Evolutionary conservation across 768 basidiomycete genomes (phyloP).

Genomic region (Mycena vulgaris): DNA sequence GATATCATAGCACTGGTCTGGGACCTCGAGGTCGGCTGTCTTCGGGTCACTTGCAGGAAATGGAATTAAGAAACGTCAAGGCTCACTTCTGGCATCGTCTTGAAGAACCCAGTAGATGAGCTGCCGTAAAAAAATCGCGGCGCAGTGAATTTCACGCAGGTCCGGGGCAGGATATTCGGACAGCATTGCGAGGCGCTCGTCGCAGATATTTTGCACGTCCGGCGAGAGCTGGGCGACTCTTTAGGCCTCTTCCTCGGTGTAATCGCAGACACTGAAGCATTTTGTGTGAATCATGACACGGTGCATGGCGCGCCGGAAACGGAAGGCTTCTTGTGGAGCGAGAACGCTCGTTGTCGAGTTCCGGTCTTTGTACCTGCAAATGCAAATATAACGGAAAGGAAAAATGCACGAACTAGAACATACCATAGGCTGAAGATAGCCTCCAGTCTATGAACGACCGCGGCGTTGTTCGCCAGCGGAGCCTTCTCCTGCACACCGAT

Average conservation of each 20-base stretch:
- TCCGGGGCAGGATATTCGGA: neutral
- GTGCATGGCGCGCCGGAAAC: constrained; percentile 16
- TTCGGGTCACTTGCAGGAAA: too few species aligned
- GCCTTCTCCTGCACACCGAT: neutral
- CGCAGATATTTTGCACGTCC: neutral
- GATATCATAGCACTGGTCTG: neutral
- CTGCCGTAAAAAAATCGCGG: neutral
- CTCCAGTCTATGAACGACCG: neutral
- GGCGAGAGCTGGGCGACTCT: neutral
- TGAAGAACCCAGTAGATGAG: neutral
- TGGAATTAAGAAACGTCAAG: neutral
- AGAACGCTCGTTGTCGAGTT: neutral
- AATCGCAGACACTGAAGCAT: neutral
- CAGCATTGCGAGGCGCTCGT: neutral
- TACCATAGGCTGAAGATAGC: neutral
- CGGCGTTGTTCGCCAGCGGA: neutral
- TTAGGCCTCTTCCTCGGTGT: neutral
- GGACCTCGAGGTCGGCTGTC: neutral
- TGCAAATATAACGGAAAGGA: neutral
- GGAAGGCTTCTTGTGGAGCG: neutral
- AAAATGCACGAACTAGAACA: too few species aligned
- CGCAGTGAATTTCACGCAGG: constrained; percentile 3
- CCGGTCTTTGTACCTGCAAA: constrained; percentile 9
- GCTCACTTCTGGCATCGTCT: neutral
- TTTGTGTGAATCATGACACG: neutral